Conservation (phyloP, 345 rosid genomes). For the Gossypioides kirkii region DNA sequence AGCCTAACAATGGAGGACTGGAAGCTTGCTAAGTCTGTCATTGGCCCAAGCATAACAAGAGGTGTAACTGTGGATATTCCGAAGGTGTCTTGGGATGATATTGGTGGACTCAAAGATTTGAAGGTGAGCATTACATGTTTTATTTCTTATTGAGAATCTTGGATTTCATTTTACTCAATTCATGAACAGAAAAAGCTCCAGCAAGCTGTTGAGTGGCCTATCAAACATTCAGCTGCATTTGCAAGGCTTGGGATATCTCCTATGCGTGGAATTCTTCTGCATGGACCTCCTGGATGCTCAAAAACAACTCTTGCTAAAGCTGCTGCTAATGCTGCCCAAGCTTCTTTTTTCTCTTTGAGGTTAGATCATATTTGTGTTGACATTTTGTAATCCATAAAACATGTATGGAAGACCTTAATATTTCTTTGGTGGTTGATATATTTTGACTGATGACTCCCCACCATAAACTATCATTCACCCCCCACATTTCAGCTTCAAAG, state of each 20-base stretch:
- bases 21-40: constrained; percentile 60
- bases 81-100: constrained; percentile 84
- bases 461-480: background rate
- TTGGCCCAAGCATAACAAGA: constrained; percentile 87
- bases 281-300: constrained; percentile 99
- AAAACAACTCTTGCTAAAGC: constrained; percentile 99
- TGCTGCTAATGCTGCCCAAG: constrained; percentile 86
- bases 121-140: constrained; percentile 14
- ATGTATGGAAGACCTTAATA: background rate
- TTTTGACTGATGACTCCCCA: background rate
- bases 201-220: constrained; percentile 96
- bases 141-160: background rate
- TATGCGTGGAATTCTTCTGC: constrained; percentile 75
- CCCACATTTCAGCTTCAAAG: too few relatives aligned
- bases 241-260: constrained; percentile 76
- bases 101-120: constrained; percentile 58
- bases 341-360: constrained; percentile 90
- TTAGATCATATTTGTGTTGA: constrained; percentile 16
- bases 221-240: constrained; percentile 71
- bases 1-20: constrained; percentile 57
- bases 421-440: background rate
- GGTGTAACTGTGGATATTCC: constrained; percentile 91
- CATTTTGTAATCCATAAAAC: background rate
- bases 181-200: constrained; percentile 70
- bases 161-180: constrained; percentile 1